Evolutionary conservation across 352 stramenopile species (phyloP).

Genomic region (Vaucheria bursata): DNA sequence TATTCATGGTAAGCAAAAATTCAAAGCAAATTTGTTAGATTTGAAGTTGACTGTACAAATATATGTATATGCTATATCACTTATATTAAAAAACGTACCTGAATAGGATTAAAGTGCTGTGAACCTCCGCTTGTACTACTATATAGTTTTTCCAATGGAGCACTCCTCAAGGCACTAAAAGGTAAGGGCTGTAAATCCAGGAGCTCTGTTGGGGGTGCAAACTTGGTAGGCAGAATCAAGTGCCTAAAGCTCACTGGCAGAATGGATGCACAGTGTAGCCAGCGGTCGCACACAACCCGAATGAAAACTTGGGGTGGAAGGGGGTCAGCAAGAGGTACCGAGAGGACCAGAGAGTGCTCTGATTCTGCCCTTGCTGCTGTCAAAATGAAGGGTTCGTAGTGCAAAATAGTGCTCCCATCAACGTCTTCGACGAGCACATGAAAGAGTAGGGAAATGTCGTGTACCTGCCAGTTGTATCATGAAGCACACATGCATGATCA

Average conservation of each 20-base stretch:
- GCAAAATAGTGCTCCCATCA: conserved; percentile 93
- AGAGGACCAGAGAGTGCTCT: conserved; percentile 80
- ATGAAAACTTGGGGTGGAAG: conserved; percentile 68
- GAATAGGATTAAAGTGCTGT: conserved; percentile 93
- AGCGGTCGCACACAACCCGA: conserved; percentile 66
- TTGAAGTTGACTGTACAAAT: no score
- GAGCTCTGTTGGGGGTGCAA: conserved; percentile 88
- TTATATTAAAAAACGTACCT: no score
- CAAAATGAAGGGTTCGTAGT: conserved; percentile 93
- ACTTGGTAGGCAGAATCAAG: conserved; percentile 97
- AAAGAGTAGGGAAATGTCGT: conserved; percentile 91
- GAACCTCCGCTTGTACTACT: conserved; percentile 57
- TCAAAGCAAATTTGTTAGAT: no score
- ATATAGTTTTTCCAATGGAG: conserved; percentile 30
- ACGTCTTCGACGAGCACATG: conserved; percentile 97
- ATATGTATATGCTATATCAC: no score
- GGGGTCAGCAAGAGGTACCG: conserved; percentile 92
- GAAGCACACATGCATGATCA: neutral
- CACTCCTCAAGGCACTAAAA: conserved; percentile 58
- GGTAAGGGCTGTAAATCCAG: conserved; percentile 93
- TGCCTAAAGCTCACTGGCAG: conserved; percentile 96
- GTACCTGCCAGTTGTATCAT: conserved; percentile 56
- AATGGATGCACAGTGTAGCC: conserved; percentile 90
- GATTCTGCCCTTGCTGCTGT: conserved; percentile 62
- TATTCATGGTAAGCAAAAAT: no score